phyloP scores from a whole-genome alignment of 228 moss, liverwort and hornwort genomes.

The Sphagnum magellanicum region DNA sequence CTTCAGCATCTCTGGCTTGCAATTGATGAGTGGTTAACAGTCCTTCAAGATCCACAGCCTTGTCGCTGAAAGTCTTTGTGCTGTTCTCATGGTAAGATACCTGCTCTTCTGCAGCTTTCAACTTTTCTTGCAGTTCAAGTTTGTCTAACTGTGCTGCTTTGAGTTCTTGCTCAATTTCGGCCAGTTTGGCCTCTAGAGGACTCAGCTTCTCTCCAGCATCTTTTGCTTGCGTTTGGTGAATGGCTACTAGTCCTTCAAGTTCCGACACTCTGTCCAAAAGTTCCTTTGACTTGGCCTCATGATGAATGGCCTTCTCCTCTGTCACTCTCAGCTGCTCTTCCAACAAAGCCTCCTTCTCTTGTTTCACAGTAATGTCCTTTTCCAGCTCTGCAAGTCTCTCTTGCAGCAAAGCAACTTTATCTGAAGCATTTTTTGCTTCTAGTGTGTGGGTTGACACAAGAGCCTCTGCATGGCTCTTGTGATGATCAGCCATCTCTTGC shows the following conservation, averaged over 20 bases:
- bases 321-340: slow-evolving; percentile 17
- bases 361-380: background rate
- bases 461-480: background rate
- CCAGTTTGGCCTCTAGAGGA: slow-evolving; percentile 2
- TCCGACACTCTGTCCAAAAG: slow-evolving; percentile 18
- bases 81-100: background rate
- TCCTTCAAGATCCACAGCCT: background rate
- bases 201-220: slow-evolving; percentile 17
- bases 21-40: background rate
- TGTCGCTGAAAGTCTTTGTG: background rate
- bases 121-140: background rate
- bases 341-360: slow-evolving; percentile 2
- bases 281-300: slow-evolving; percentile 26
- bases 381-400: background rate
- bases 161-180: slow-evolving; percentile 10
- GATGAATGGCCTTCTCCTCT: slow-evolving; percentile 27
- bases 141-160: background rate
- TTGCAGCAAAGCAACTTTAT: background rate
- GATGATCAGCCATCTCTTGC: background rate
- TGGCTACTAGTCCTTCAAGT: slow-evolving; percentile 26
- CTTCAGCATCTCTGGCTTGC: background rate
- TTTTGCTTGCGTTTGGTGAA: slow-evolving; percentile 12
- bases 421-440: background rate
- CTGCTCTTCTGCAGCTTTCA: background rate
- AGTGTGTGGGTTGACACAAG: background rate